Evolutionary conservation across 208 protist species (phyloP).

Genomic region (Balamuthia mandrillaris): DNA sequence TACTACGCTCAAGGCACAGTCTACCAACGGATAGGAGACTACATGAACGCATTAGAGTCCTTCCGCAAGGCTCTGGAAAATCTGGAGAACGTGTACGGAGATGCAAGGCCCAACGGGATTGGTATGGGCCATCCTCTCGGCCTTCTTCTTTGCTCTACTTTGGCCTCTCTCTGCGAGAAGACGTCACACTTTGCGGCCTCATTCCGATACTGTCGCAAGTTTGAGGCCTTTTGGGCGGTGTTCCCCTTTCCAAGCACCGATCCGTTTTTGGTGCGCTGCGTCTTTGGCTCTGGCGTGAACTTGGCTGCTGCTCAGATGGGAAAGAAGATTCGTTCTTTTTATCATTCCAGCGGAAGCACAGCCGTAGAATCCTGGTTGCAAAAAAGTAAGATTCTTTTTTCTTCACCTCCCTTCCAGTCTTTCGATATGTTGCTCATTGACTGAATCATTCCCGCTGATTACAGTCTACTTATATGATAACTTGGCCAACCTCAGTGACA

Average conservation of each 20-base stretch:
- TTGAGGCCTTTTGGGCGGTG: slow-evolving; percentile 32
- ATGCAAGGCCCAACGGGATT: background rate
- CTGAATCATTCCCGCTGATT: background rate
- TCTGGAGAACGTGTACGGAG: slow-evolving; percentile 26
- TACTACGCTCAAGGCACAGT: slow-evolving; percentile 25
- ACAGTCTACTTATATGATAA: background rate
- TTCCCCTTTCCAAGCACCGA: background rate
- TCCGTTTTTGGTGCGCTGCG: background rate
- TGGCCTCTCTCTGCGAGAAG: slow-evolving; percentile 21
- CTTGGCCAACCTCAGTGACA: background rate
- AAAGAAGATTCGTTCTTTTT: background rate
- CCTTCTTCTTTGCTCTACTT: slow-evolving; percentile 22
- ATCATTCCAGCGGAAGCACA: background rate
- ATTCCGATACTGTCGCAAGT: slow-evolving; percentile 34
- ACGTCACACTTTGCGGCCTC: slow-evolving; percentile 1
- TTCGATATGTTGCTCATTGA: background rate
- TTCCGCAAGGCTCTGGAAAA: slow-evolving; percentile 12
- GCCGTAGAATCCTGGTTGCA: background rate
- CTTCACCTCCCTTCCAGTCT: background rate
- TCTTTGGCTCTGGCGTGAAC: background rate
- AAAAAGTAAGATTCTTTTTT: background rate
- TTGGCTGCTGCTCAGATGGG: no score
- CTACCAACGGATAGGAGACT: slow-evolving; percentile 32
- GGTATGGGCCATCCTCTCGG: slow-evolving; percentile 28
- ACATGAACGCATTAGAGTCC: background rate